Conservation (phyloP, 1,284 basidiomycete species). For the Ceraceosorus bombacis region DNA sequence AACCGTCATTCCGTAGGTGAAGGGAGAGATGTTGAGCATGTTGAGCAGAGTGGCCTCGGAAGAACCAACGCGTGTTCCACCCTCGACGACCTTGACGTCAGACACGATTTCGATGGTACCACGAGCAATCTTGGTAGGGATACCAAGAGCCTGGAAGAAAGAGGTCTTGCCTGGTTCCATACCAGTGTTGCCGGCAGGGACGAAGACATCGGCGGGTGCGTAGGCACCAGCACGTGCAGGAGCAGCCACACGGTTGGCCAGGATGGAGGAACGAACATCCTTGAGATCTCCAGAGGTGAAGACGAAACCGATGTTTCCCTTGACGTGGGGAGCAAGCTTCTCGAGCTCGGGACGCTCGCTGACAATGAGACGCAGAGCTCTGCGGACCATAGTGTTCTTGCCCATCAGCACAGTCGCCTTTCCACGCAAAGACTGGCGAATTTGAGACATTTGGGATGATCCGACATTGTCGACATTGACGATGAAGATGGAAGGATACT, state of each 20-base stretch:
- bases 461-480: slow-evolving; percentile 99
- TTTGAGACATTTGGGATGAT: slow-evolving; percentile 98
- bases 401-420: slow-evolving; percentile 98
- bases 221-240: slow-evolving; percentile 96
- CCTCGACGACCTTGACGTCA: slow-evolving; percentile 89
- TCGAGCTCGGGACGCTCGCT: slow-evolving; percentile 87
- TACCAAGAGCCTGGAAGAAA: slow-evolving; percentile 99
- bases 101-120: slow-evolving; percentile 99
- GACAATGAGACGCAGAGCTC: slow-evolving; percentile 85
- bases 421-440: slow-evolving; percentile 88
- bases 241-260: slow-evolving; percentile 94
- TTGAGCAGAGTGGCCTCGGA: slow-evolving; percentile 97
- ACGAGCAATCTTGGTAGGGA: slow-evolving; percentile 99
- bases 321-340: slow-evolving; percentile 88
- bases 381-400: slow-evolving; percentile 99
- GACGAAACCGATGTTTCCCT: slow-evolving; percentile 98
- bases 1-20: slow-evolving; percentile 98
- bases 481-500: slow-evolving; percentile 90
- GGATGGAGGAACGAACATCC: slow-evolving; percentile 83
- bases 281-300: slow-evolving; percentile 90
- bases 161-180: slow-evolving; percentile 73
- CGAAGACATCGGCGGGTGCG: slow-evolving; percentile 82
- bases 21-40: slow-evolving; percentile 80
- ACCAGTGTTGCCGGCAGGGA: slow-evolving; percentile 94
- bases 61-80: slow-evolving; percentile 84